Evolutionary conservation across 768 basidiomycete species (phyloP), one percentile per base, ranked within the genome.

Genomic region (Cubamyces lactineus): DNA sequence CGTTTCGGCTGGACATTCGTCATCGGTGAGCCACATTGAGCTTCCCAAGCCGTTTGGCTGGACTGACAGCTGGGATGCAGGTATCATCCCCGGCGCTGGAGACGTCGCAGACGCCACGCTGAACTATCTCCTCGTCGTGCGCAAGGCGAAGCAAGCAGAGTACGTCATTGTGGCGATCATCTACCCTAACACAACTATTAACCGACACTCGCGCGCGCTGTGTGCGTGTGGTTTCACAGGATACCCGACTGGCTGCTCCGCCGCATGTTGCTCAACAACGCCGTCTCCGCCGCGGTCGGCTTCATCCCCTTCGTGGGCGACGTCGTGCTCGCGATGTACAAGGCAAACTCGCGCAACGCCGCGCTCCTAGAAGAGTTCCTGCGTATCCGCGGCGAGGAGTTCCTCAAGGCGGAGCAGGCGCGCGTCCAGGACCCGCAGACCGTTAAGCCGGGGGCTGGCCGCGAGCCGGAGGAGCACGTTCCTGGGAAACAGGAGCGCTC

Each of bases 321-420:
- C 73, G 66, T 97, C 26, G 69, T 86, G 1, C 75, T 95, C 39
- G 93, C 91, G 1, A 74, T 84, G 2, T 96, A 79, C 80, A 96
- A 94, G 72, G 86, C 94, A 19, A 98, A 98, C 74, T 90, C 87
- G 16, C 82, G 96, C 62, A 97, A 98, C 69, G 95, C 93, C 12
- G 83, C 83, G 5, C 76, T 97, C 50, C 79, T 98, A 49, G 93
- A 96, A 70, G 92, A 94, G 72, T 94, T 84, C 73, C 75, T 97
- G 56, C 81, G 88, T 39, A 79, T 92, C 30, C 81, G 95, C 47
- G 93, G 91, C 0, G 86, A 89, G 59, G 87, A 91, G 69, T 86
- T 80, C 69, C 71, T 93, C 51, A 86, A 81, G 70, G 65, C 80
- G 61, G 75, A 80, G 58, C 78, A 76, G 0, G 78, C 62, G 67